Conservation (phyloP, 257 asterid genomes). For the Salvia rosmarinus region DNA sequence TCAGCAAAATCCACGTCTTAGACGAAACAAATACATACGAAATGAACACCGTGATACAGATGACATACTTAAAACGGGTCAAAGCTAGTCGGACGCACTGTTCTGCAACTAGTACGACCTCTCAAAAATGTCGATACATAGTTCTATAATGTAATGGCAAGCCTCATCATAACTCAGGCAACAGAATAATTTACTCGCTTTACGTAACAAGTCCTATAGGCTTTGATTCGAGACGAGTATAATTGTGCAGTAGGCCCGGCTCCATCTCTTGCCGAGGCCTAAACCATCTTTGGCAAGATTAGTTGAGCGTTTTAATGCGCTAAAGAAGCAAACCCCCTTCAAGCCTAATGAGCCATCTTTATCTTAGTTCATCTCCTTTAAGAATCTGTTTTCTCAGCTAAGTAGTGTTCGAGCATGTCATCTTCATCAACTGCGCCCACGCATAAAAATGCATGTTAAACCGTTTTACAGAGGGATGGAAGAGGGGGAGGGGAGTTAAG, state of each 20-base stretch:
- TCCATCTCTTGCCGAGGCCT: neutral
- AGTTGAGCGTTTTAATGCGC: constrained; percentile 14
- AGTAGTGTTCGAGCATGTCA: constrained; percentile 94
- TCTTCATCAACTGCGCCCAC: constrained; percentile 80
- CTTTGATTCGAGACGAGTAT: constrained; percentile 1
- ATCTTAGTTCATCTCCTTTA: constrained; percentile 27
- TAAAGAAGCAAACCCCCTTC: neutral
- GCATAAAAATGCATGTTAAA: neutral
- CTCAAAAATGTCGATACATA: constrained; percentile 26
- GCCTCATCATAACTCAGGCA: constrained; percentile 32
- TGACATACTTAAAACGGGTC: neutral
- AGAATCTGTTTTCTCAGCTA: constrained; percentile 74
- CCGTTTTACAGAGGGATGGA: neutral
- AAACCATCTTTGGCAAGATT: constrained; percentile 19
- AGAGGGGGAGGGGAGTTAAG: neutral
- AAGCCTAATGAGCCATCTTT: neutral
- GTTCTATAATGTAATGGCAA: neutral
- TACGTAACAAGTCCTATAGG: neutral
- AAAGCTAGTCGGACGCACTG: neutral
- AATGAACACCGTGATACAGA: constrained; percentile 1
- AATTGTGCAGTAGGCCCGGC: neutral
- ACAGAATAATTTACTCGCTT: constrained; percentile 22
- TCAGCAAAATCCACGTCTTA: neutral
- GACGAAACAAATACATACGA: neutral
- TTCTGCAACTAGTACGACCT: constrained; percentile 10